These are phyloP conservation scores for Hypoxylon sp. DNA, from an alignment of 2,329 filamentous ascomycete genomes.

Conservation along the genomic window DNA sequence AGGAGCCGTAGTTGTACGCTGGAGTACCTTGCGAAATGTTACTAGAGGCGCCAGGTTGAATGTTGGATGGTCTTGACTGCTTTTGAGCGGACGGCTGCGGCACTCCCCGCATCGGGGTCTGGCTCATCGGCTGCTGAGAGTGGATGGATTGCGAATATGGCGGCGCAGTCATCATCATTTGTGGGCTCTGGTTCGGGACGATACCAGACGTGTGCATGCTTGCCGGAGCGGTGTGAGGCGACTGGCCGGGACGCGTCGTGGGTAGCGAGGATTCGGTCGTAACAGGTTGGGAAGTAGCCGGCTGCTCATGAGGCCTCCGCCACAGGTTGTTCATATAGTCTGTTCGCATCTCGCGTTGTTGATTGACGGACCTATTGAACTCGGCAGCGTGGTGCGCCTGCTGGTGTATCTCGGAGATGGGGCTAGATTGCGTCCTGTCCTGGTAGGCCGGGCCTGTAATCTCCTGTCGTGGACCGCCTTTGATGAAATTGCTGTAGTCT, in stretches of 20 bases:
- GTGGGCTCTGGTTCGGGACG: conserved; percentile 73
- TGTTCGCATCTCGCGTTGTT: conserved; percentile 82
- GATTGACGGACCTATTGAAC: conserved; percentile 87
- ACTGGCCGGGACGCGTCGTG: conserved; percentile 69
- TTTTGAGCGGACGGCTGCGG: conserved; percentile 74
- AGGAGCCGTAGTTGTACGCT: conserved; percentile 74
- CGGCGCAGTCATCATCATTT: conserved; percentile 75
- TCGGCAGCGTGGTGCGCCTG: conserved; percentile 92
- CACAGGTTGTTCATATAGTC: conserved; percentile 87
- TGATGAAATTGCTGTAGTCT: conserved; percentile 84
- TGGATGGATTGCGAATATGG: conserved; percentile 80
- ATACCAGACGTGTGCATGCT: conserved; percentile 70
- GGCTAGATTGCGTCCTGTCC: conserved; percentile 84
- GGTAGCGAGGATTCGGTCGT: conserved; percentile 62
- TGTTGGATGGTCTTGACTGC: conserved; percentile 75
- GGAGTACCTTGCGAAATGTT: conserved; percentile 67
- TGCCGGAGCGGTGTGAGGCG: conserved; percentile 70
- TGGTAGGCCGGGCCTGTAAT: conserved; percentile 89
- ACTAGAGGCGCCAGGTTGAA: conserved; percentile 68
- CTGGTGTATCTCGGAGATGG: conserved; percentile 83
- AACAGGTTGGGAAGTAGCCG: conserved; percentile 66
- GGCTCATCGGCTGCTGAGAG: conserved; percentile 78
- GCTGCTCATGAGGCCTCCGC: conserved; percentile 85
- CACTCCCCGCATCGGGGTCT: conserved; percentile 80
- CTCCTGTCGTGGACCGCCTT: conserved; percentile 88